phyloP scores from a whole-genome alignment of 2,329 filamentous ascomycete species.

The Stemphylium beticola region DNA sequence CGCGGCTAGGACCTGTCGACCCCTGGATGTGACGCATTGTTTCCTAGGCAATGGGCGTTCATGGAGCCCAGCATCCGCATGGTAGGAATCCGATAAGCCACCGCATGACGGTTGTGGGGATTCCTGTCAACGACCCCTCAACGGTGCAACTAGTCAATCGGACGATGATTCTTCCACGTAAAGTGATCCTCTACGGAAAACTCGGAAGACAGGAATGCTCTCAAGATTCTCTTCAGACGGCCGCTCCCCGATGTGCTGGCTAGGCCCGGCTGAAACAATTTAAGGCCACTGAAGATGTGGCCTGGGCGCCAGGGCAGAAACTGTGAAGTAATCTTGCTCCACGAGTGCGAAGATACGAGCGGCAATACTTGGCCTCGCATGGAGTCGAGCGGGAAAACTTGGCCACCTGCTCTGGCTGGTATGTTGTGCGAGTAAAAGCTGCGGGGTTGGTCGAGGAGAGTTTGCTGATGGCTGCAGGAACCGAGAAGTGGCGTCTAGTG shows the following conservation, averaged over 20 bases:
- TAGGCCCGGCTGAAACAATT: neutral
- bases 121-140: neutral
- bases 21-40: conserved; percentile 17
- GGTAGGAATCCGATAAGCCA: neutral
- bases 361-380: conserved; percentile 21
- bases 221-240: neutral
- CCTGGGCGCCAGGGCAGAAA: neutral
- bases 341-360: conserved; percentile 15
- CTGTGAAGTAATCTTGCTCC: neutral
- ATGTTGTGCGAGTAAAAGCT: conserved; percentile 1
- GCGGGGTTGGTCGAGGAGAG: neutral
- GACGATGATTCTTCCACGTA: neutral
- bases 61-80: conserved; percentile 21
- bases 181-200: neutral
- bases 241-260: neutral
- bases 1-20: conserved; percentile 16
- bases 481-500: conserved; percentile 7
- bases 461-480: conserved; percentile 9
- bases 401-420: conserved; percentile 6
- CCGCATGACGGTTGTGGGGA: neutral
- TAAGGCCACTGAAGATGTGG: neutral
- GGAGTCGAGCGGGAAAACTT: conserved; percentile 5
- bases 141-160: neutral
- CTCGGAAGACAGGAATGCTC: neutral
- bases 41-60: conserved; percentile 23